These are phyloP conservation scores for Magnaporthales sp. DNA, from an alignment of 2,329 filamentous ascomycete genomes.

Conservation along the genomic window DNA sequence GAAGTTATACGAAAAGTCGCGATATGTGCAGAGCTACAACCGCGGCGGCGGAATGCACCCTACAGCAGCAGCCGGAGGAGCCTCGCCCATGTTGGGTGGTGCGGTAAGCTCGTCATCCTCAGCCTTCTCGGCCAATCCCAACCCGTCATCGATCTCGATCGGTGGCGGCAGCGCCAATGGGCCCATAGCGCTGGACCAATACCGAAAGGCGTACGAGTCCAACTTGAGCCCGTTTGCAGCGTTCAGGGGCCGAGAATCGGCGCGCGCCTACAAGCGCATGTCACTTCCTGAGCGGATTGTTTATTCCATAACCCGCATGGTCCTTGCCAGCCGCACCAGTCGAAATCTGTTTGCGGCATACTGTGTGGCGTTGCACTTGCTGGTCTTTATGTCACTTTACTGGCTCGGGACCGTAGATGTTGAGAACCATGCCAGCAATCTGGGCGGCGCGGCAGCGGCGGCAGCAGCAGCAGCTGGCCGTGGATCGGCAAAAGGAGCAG, in stretches of 20 bases:
- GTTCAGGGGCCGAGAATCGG: slow-evolving; percentile 88
- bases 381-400: slow-evolving; percentile 83
- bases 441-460: slow-evolving; percentile 38
- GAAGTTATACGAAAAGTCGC: slow-evolving; percentile 92
- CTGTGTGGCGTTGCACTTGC: slow-evolving; percentile 76
- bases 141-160: slow-evolving; percentile 61
- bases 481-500: slow-evolving; percentile 20
- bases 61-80: neutral
- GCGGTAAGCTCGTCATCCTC: slow-evolving; percentile 53
- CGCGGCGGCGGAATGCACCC: slow-evolving; percentile 47
- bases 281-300: slow-evolving; percentile 82
- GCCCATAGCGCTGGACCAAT: slow-evolving; percentile 69
- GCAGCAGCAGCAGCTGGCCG: slow-evolving; percentile 31
- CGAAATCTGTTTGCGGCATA: slow-evolving; percentile 92
- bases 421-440: slow-evolving; percentile 49
- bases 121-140: slow-evolving; percentile 57
- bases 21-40: slow-evolving; percentile 91
- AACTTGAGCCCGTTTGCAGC: slow-evolving; percentile 94
- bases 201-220: slow-evolving; percentile 86
- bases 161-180: slow-evolving; percentile 44
- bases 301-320: slow-evolving; percentile 83
- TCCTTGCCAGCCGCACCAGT: slow-evolving; percentile 81
- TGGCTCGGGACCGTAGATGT: slow-evolving; percentile 66
- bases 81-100: slow-evolving; percentile 14
- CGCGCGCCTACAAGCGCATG: slow-evolving; percentile 87